Evolutionary conservation across 2,329 filamentous ascomycete genomes (phyloP).

Genomic region (Pestalotiopsis sp.): DNA sequence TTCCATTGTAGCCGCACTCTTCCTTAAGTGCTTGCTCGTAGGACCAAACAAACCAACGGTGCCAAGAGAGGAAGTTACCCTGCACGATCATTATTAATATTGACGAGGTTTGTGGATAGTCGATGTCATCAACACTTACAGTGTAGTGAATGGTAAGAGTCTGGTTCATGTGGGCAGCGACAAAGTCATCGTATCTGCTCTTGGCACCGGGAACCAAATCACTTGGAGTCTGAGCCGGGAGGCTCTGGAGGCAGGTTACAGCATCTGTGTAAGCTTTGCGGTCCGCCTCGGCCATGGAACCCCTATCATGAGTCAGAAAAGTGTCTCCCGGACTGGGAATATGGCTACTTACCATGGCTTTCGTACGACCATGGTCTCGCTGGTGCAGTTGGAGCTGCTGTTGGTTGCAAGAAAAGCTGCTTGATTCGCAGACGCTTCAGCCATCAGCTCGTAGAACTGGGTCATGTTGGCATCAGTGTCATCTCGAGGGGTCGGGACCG

Average conservation of each 20-base stretch:
- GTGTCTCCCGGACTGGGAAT: background rate
- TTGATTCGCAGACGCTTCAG: background rate
- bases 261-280: conserved; percentile 12
- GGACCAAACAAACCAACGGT: conserved; percentile 16
- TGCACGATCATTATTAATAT: background rate
- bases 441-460: conserved; percentile 1
- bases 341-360: background rate
- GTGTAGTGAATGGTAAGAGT: conserved; percentile 37
- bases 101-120: background rate
- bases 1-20: conserved; percentile 39
- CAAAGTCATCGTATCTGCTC: conserved; percentile 17
- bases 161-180: conserved; percentile 38
- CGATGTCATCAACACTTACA: conserved; percentile 19
- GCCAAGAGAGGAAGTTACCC: conserved; percentile 23
- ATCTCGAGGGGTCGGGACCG: background rate
- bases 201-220: conserved; percentile 8
- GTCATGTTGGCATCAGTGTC: background rate
- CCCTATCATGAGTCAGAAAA: background rate
- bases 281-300: background rate
- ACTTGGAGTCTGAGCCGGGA: conserved; percentile 8
- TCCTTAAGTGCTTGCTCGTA: conserved; percentile 36
- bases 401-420: background rate
- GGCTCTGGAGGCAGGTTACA: conserved; percentile 5
- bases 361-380: conserved; percentile 3
- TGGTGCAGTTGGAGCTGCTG: background rate